Conservation (phyloP, 2,329 filamentous ascomycete genomes). For the Lasiodiplodia hormozganensis region DNA sequence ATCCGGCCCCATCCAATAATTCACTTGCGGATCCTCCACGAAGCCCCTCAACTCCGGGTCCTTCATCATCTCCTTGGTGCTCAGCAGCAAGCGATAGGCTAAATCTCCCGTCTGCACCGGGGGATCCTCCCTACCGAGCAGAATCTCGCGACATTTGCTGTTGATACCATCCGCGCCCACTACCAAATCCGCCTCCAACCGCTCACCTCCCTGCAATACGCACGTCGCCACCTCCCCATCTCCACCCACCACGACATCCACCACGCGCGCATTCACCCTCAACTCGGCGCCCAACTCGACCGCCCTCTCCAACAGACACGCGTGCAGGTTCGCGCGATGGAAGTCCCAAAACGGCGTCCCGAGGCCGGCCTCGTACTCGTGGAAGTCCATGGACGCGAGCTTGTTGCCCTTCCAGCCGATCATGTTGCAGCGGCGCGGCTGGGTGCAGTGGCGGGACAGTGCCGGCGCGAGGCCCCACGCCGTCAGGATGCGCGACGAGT, state of each 20-base stretch:
- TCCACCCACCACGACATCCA: conserved; percentile 45
- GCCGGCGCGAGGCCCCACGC: conserved; percentile 57
- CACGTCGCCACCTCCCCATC: conserved; percentile 50
- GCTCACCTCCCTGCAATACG: conserved; percentile 45
- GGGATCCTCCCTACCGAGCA: conserved; percentile 54
- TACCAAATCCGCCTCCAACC: conserved; percentile 48
- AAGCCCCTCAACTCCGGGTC: conserved; percentile 56
- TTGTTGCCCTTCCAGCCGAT: conserved; percentile 60
- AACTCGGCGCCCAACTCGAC: conserved; percentile 56
- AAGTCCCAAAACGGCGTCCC: conserved; percentile 62
- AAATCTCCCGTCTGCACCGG: conserved; percentile 59
- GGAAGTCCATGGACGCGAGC: conserved; percentile 58
- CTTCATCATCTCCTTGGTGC: conserved; percentile 53
- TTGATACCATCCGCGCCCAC: conserved; percentile 59
- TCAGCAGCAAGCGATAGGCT: conserved; percentile 57
- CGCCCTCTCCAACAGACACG: conserved; percentile 55
- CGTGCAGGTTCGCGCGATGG: conserved; percentile 61
- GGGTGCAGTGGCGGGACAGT: conserved; percentile 52
- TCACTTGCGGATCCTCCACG: conserved; percentile 57
- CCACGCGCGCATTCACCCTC: conserved; percentile 54
- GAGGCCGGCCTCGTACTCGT: conserved; percentile 48
- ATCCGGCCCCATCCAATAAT: conserved; percentile 61
- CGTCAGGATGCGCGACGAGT: conserved; percentile 56
- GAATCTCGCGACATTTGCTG: conserved; percentile 52
- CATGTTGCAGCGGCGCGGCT: conserved; percentile 55